These are phyloP conservation scores for Teunomyces kruisii DNA, from an alignment of 805 yeast species.

Conservation along the genomic window DNA sequence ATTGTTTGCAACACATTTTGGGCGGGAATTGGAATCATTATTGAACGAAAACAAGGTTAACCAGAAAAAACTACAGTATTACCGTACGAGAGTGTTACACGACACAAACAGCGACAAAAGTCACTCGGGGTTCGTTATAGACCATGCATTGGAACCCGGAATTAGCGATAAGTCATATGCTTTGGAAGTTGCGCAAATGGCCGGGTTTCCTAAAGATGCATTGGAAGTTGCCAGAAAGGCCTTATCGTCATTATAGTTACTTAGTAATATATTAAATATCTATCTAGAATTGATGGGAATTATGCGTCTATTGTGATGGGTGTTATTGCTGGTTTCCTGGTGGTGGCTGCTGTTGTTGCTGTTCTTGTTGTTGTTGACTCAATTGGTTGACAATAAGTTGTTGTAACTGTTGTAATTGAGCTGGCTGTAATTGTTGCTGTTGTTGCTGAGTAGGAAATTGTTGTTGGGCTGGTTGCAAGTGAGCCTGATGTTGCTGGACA, in stretches of 20 bases:
- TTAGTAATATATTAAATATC: not conserved
- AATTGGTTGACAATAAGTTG: slow-evolving; percentile 22
- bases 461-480: too few relatives aligned
- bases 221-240: slow-evolving; percentile 49
- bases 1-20: slow-evolving; percentile 88
- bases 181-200: slow-evolving; percentile 68
- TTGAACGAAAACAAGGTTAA: slow-evolving; percentile 27
- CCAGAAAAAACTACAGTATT: slow-evolving; percentile 26
- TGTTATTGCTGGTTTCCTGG: not conserved
- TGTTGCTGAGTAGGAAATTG: slow-evolving; percentile 9
- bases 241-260: slow-evolving; percentile 10
- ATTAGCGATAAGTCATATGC: slow-evolving; percentile 78
- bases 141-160: slow-evolving; percentile 64
- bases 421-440: slow-evolving; percentile 19
- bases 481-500: not conserved
- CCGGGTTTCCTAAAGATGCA: slow-evolving; percentile 72
- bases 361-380: slow-evolving; percentile 9
- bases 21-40: slow-evolving; percentile 39
- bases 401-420: slow-evolving; percentile 24
- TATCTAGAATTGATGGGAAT: too few relatives aligned
- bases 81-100: slow-evolving; percentile 30
- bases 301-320: not conserved
- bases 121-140: slow-evolving; percentile 34
- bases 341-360: slow-evolving; percentile 13
- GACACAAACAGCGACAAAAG: slow-evolving; percentile 5